Evolutionary conservation across 1,284 basidiomycete genomes (phyloP).

Genomic region (Puccinia triticina): DNA sequence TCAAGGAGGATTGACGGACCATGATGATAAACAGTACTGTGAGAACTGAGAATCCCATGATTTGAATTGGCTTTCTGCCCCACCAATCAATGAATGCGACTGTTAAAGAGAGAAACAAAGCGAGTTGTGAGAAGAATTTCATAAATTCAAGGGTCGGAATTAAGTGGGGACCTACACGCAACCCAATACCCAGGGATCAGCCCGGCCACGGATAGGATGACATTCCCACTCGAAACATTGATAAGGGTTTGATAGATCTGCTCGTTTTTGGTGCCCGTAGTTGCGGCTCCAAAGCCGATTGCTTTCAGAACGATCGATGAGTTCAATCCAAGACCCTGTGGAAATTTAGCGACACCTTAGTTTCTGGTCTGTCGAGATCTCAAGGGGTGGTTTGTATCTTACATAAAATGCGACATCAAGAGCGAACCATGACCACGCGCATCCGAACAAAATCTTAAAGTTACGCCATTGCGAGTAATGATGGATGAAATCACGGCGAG

Average conservation of each 20-base stretch:
- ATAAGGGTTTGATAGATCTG: conserved; percentile 61
- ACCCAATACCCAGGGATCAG: conserved; percentile 76
- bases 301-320: conserved; percentile 67
- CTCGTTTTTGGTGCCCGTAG: conserved; percentile 60
- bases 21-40: conserved; percentile 70
- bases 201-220: conserved; percentile 69
- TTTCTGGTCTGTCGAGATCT: not conserved
- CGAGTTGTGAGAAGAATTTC: not conserved
- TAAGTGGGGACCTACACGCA: conserved; percentile 59
- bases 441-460: conserved; percentile 54
- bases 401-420: conserved; percentile 74
- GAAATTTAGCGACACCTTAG: conserved; percentile 9
- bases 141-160: not conserved
- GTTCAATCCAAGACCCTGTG: conserved; percentile 74
- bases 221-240: conserved; percentile 63
- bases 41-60: conserved; percentile 75
- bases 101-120: not conserved
- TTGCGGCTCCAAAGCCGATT: conserved; percentile 64
- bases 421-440: conserved; percentile 58
- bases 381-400: conserved; percentile 6
- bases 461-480: conserved; percentile 58
- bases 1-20: conserved; percentile 74
- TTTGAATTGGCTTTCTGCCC: conserved; percentile 75
- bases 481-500: conserved; percentile 55
- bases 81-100: conserved; percentile 71